Evolutionary conservation across 495 filamentous ascomycete genomes (phyloP), one percentile per base, ranked within the genome.

Genomic region (Podospora didyma): DNA sequence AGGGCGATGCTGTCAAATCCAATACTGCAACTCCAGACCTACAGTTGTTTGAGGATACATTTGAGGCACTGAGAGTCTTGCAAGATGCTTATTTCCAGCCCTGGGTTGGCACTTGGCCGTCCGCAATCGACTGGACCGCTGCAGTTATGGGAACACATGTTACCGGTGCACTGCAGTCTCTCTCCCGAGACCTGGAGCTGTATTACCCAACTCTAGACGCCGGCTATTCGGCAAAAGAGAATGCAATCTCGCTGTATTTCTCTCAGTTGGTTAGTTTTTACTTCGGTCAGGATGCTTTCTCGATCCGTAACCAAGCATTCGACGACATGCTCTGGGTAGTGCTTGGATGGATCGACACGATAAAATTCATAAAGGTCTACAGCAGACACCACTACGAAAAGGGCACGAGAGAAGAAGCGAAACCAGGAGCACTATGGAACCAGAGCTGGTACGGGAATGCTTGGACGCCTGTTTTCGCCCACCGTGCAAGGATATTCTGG

Each of bases 311-410:
- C 35, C 82, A 97, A 54, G 94, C 93, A 1, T 96, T 86, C 66
- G 94, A 98, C 68, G 94, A 98, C 67, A 97, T 97, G 79, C 81
- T 96, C 20, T 98, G 94, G 94, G 91, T 97, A 11, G 93, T 96
- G 1, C 76, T 97, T 45, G 89, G 87, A 52, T 97, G 93, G 93
- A 78, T 97, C 56, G 89, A 95, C 66, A 82, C 80, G 47, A 84
- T 90, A 62, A 85, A 90, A 61, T 89, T 94, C 65, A 82, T 92
- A 46, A 68, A 85, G 34, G 62, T 79, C 35, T 87, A 91, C 62
- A 70, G 58, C 52, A 53, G 62, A n/a, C 21, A 48, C 16, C 53
- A 47, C 19, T 53, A 20, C 16, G 73, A 74, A 53, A 72, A 71
- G 46, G 20, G 50, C 52, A n/a, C 56, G 26, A 35, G 24, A 23